phyloP scores from a whole-genome alignment of 1,284 basidiomycete genomes.

The Ganoderma resinaceum region DNA sequence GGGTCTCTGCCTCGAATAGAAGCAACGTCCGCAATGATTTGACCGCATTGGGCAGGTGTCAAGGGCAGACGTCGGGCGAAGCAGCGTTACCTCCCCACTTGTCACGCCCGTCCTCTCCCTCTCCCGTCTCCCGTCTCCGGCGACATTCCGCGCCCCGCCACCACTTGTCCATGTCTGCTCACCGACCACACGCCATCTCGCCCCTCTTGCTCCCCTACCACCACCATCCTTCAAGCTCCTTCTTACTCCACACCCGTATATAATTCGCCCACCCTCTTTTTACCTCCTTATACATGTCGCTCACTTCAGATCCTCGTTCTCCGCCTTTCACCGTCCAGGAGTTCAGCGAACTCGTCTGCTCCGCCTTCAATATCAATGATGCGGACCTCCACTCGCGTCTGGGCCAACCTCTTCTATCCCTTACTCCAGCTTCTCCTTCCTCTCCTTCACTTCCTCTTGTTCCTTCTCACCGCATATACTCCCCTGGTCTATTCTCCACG shows the following conservation, averaged over 20 bases:
- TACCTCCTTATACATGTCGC: constrained; percentile 24
- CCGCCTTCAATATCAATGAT: constrained; percentile 32
- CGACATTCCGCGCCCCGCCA: constrained; percentile 19
- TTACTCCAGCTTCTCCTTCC: constrained; percentile 27
- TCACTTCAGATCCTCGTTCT: constrained; percentile 22
- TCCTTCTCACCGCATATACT: constrained; percentile 10
- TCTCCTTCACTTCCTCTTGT: constrained; percentile 7
- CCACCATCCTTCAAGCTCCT: constrained; percentile 25
- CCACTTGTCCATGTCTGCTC: constrained; percentile 3
- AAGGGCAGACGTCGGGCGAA: constrained; percentile 26
- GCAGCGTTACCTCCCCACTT: constrained; percentile 16
- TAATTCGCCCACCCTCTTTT: constrained; percentile 26
- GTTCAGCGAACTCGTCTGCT: constrained; percentile 35
- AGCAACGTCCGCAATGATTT: constrained; percentile 11
- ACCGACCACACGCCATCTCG: constrained; percentile 5
- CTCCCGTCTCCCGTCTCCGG: constrained; percentile 9
- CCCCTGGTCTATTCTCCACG: not conserved
- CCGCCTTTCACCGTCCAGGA: constrained; percentile 35
- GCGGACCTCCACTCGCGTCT: constrained; percentile 16
- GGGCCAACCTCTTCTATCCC: constrained; percentile 22
- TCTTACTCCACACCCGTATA: constrained; percentile 19
- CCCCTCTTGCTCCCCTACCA: constrained; percentile 30
- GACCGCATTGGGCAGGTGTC: constrained; percentile 28
- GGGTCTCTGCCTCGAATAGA: constrained; percentile 11
- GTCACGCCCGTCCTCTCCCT: constrained; percentile 5